Percentiles rank a stretch among this genome's conserved stretches.
These are phyloP conservation scores for Fraxinus sp. DNA, from an alignment of 305 asterid species.

Conservation along the genomic window DNA sequence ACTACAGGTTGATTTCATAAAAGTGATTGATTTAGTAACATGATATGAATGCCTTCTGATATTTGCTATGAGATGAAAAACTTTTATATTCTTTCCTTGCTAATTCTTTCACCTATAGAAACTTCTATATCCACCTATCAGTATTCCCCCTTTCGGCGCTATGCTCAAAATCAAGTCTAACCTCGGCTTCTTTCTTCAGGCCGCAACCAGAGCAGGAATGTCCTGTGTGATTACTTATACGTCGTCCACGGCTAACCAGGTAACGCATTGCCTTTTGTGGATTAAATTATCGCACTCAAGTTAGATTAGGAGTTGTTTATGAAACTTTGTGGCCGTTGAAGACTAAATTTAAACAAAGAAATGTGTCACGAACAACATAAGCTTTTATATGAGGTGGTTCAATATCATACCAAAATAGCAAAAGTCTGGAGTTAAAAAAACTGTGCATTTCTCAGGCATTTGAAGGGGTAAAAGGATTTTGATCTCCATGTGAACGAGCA, in stretches of 20 bases:
- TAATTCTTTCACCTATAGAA: background rate
- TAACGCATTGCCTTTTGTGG: conserved; percentile 15
- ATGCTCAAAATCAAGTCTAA: background rate
- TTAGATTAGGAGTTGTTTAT: background rate
- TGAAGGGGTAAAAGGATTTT: background rate
- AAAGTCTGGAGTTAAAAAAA: background rate
- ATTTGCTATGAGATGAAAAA: background rate
- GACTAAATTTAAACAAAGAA: background rate
- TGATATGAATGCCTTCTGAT: background rate
- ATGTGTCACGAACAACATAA: background rate
- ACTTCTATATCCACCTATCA: too few species aligned
- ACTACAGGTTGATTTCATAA: conserved; percentile 58
- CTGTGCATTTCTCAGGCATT: background rate
- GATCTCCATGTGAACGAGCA: background rate
- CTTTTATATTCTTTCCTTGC: background rate
- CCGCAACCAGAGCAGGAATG: conserved; percentile 93
- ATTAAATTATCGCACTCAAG: background rate
- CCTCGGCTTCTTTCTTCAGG: conserved; percentile 42
- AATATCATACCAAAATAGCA: background rate
- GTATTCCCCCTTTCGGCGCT: background rate
- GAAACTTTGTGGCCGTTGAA: background rate
- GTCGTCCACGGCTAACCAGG: conserved; percentile 86
- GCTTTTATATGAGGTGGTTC: background rate
- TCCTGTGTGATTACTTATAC: conserved; percentile 83
- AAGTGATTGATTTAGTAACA: background rate